Conservation (phyloP, 371 early-diverging fungal genomes). For the Circinella umbellata region DNA sequence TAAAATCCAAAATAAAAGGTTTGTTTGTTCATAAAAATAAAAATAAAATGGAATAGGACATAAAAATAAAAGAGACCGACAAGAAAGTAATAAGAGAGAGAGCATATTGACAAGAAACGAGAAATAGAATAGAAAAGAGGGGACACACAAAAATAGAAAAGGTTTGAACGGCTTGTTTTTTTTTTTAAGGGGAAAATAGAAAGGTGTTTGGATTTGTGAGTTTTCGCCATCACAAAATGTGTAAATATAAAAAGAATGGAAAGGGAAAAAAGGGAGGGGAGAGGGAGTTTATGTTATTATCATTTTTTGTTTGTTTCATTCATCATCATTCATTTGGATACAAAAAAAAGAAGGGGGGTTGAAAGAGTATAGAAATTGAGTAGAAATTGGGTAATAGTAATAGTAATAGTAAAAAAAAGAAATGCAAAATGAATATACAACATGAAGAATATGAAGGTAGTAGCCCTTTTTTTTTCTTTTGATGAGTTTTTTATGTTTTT, state of each 20-base stretch:
- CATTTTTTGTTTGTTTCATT: no score
- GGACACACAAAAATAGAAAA: conserved; percentile 2
- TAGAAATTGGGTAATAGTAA: no score
- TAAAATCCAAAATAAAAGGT: neutral
- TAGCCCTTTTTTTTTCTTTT: no score
- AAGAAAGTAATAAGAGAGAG: neutral
- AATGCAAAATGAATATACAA: no score
- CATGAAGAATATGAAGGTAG: no score
- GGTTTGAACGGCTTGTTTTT: neutral
- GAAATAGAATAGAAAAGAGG: neutral
- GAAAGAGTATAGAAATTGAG: no score
- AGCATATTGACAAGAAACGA: conserved; percentile 12
- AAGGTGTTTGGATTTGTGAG: neutral
- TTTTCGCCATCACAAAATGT: neutral
- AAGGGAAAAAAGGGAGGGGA: neutral
- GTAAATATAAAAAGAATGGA: neutral
- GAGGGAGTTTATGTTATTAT: neutral
- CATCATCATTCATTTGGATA: no score
- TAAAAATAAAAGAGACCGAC: conserved; percentile 9
- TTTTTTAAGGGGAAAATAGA: neutral
- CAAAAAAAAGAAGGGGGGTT: no score
- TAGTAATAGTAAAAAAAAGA: no score
- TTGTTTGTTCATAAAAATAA: neutral
- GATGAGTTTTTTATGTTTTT: neutral
- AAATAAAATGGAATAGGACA: no score